Evolutionary conservation across 352 stramenopile genomes (phyloP).

Genomic region (Thalassiosira pacifica): DNA sequence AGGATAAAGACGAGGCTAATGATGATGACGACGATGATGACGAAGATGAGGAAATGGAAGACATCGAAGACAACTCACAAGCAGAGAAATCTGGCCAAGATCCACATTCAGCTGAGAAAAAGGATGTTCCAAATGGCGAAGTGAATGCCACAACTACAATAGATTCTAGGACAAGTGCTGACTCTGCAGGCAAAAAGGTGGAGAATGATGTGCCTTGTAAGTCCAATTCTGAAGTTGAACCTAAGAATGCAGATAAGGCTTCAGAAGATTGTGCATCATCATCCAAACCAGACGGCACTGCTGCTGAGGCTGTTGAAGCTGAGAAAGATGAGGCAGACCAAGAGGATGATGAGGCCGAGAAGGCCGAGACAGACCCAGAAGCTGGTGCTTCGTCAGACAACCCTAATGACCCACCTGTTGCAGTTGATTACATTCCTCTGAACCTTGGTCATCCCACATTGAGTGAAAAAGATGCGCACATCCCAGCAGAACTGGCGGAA

Average conservation of each 20-base stretch:
- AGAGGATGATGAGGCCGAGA: slow-evolving; percentile 9
- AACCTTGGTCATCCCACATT: slow-evolving; percentile 50
- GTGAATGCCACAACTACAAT: not conserved
- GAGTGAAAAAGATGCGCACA: slow-evolving; percentile 46
- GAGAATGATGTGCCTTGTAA: not conserved
- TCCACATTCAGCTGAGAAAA: slow-evolving; percentile 26
- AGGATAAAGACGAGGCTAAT: slow-evolving; percentile 71
- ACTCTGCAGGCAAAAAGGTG: slow-evolving; percentile 1
- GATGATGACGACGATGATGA: slow-evolving; percentile 84
- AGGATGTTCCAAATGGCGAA: slow-evolving; percentile 15
- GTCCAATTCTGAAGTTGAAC: slow-evolving; percentile 2
- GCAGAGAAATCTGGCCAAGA: slow-evolving; percentile 40
- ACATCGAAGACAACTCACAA: slow-evolving; percentile 51
- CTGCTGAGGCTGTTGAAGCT: not conserved
- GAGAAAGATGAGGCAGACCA: not conserved
- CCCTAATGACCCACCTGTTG: not conserved
- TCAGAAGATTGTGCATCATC: slow-evolving; percentile 23
- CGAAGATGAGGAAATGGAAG: slow-evolving; percentile 83
- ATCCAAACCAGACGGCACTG: too few species aligned
- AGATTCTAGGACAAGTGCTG: slow-evolving; percentile 16
- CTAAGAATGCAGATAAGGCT: slow-evolving; percentile 25
- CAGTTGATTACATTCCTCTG: slow-evolving; percentile 22
- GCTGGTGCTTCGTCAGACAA: slow-evolving; percentile 34
- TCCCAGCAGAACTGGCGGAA: slow-evolving; percentile 46
- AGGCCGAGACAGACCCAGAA: slow-evolving; percentile 25